These are phyloP conservation scores for Exobasidium rhododendri DNA, from an alignment of 1,284 basidiomycete species.

Conservation along the genomic window DNA sequence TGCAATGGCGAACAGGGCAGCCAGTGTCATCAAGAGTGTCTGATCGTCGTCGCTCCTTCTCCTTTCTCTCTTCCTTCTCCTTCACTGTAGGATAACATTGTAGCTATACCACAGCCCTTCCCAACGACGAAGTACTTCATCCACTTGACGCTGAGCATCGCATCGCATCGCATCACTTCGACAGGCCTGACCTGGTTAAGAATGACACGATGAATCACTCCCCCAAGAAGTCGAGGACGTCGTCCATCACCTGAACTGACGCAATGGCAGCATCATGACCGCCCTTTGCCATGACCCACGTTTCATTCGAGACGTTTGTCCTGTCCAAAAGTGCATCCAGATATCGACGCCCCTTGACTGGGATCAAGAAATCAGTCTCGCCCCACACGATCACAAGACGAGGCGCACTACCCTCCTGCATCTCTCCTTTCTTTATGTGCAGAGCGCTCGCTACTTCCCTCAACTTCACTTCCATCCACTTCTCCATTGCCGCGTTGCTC, in stretches of 20 bases:
- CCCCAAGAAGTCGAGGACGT: not conserved
- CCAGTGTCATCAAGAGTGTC: conserved; percentile 16
- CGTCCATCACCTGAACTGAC: not conserved
- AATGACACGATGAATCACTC: too few relatives aligned
- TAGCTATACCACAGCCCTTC: too few relatives aligned
- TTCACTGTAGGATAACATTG: too few relatives aligned
- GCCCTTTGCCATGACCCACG: not conserved
- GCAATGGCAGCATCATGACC: not conserved
- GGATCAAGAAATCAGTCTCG: not conserved
- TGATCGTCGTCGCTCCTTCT: too few relatives aligned
- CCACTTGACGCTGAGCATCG: too few relatives aligned
- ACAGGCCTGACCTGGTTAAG: too few relatives aligned
- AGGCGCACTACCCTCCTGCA: not conserved
- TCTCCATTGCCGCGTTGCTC: not conserved
- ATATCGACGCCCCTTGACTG: not conserved
- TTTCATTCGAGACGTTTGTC: not conserved
- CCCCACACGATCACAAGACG: not conserved
- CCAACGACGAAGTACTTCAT: too few relatives aligned
- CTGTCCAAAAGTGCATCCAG: not conserved
- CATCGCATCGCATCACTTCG: too few relatives aligned
- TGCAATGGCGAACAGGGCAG: conserved; percentile 22
- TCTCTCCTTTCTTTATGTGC: not conserved
- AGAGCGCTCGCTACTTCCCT: not conserved
- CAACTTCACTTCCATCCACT: not conserved
- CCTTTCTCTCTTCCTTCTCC: too few relatives aligned